Evolutionary conservation across 306 rosid genomes (phyloP).

Genomic region (Inga oerstediana): DNA sequence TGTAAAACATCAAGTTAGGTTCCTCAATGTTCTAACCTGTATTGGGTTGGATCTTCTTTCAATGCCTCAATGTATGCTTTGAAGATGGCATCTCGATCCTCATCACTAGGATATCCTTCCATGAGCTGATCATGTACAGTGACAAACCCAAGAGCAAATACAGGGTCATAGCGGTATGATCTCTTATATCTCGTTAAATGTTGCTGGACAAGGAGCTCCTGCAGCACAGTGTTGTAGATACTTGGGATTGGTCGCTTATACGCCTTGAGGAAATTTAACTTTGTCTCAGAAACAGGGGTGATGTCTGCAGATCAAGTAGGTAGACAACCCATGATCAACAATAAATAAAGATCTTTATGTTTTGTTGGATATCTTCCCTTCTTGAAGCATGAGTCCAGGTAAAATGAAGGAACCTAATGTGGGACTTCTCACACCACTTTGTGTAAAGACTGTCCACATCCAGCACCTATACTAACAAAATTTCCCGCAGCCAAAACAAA

Average conservation of each 20-base stretch:
- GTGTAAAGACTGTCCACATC: too few species aligned
- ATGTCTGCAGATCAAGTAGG: background rate
- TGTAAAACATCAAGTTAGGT: too few species aligned
- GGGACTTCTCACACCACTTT: too few species aligned
- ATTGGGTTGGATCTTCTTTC: slow-evolving; percentile 84
- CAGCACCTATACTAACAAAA: too few species aligned
- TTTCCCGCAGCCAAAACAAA: too few species aligned
- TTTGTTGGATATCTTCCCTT: too few species aligned
- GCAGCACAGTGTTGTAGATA: slow-evolving; percentile 84
- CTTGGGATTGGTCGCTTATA: slow-evolving; percentile 93
- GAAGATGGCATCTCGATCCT: slow-evolving; percentile 88
- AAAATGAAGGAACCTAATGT: too few species aligned
- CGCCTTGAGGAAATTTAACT: slow-evolving; percentile 77
- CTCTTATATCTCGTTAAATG: slow-evolving; percentile 93
- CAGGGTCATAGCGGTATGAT: slow-evolving; percentile 81
- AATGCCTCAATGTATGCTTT: slow-evolving; percentile 77
- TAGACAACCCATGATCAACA: too few species aligned
- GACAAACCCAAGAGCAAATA: slow-evolving; percentile 92
- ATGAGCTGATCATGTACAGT: slow-evolving; percentile 93
- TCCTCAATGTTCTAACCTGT: slow-evolving; percentile 62
- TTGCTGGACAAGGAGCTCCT: slow-evolving; percentile 95
- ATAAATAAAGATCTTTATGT: too few species aligned
- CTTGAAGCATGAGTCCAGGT: too few species aligned
- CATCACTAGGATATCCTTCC: slow-evolving; percentile 95
- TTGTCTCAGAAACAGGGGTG: slow-evolving; percentile 85